A percentile compares a stretch with the other conserved stretches of the same genome.
phyloP scores from a whole-genome alignment of 345 rosid species.

The Hibiscus syriacus region DNA sequence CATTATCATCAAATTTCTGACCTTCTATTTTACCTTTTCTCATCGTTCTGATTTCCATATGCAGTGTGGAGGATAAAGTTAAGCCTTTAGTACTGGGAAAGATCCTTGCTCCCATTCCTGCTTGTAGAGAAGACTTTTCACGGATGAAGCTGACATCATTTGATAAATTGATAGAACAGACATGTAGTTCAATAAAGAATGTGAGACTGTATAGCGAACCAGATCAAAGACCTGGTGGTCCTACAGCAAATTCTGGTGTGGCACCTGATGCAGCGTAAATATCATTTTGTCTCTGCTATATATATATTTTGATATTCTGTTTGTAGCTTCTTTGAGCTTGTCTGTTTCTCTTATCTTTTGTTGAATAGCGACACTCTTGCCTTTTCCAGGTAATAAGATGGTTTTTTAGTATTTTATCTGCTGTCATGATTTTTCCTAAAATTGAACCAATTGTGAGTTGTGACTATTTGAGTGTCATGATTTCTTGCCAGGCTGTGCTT shows the following conservation, averaged over 20 bases:
- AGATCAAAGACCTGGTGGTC: constrained; percentile 76
- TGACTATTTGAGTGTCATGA: not conserved
- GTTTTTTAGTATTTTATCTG: not conserved
- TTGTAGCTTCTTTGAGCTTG: not conserved
- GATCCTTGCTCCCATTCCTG: constrained; percentile 74
- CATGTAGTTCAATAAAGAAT: constrained; percentile 77
- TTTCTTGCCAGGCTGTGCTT: not conserved
- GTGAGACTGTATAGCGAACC: constrained; percentile 83
- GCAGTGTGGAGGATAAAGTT: constrained; percentile 28
- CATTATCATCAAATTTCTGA: not conserved
- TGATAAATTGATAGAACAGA: constrained; percentile 82
- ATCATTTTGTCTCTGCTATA: constrained; percentile 7
- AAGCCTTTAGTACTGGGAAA: constrained; percentile 41
- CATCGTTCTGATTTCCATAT: not conserved
- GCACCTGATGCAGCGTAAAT: constrained; percentile 99
- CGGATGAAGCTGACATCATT: constrained; percentile 86
- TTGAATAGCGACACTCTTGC: not conserved
- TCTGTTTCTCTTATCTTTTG: not conserved
- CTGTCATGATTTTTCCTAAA: not conserved
- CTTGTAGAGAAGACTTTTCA: constrained; percentile 85
- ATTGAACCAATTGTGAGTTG: not conserved
- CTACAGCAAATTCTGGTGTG: constrained; percentile 65
- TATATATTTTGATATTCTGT: not conserved
- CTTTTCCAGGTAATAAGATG: not conserved
- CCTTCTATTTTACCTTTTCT: not conserved